These are phyloP conservation scores for Clavariopsis aquatica DNA, from an alignment of 495 filamentous ascomycete genomes.

Conservation along the genomic window DNA sequence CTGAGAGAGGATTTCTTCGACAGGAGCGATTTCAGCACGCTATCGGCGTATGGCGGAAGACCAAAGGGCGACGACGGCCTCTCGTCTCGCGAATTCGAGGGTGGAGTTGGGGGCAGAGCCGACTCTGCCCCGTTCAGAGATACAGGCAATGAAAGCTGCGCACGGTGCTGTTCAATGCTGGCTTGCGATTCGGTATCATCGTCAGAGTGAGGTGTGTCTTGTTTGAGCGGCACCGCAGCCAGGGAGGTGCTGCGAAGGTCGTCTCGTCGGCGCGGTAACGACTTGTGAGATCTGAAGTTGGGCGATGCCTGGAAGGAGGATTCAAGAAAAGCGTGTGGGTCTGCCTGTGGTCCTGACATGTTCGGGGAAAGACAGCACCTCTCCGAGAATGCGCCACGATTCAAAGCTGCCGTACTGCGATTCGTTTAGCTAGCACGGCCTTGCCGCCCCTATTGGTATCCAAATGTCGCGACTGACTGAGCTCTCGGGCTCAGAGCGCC, in stretches of 20 bases:
- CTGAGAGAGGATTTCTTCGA: conserved; percentile 39
- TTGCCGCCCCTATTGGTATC: background rate
- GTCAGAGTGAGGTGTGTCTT: conserved; percentile 7
- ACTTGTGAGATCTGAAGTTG: conserved; percentile 23
- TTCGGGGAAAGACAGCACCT: background rate
- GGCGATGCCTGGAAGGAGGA: conserved; percentile 24
- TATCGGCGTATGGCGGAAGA: conserved; percentile 31
- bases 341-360: conserved; percentile 22
- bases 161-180: conserved; percentile 14
- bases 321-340: conserved; percentile 29
- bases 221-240: conserved; percentile 23
- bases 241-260: conserved; percentile 18
- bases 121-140: conserved; percentile 26
- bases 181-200: conserved; percentile 22
- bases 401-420: background rate
- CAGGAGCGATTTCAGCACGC: conserved; percentile 28
- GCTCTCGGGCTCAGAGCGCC: conserved; percentile 4
- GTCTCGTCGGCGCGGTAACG: conserved; percentile 19
- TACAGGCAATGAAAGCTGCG: conserved; percentile 25
- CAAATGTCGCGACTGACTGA: background rate
- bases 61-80: conserved; percentile 17
- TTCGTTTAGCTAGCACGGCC: background rate
- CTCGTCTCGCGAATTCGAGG: conserved; percentile 31
- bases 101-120: conserved; percentile 36
- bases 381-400: conserved; percentile 2